Conservation (phyloP, 805 yeast genomes). For the Candida nemodendra region DNA sequence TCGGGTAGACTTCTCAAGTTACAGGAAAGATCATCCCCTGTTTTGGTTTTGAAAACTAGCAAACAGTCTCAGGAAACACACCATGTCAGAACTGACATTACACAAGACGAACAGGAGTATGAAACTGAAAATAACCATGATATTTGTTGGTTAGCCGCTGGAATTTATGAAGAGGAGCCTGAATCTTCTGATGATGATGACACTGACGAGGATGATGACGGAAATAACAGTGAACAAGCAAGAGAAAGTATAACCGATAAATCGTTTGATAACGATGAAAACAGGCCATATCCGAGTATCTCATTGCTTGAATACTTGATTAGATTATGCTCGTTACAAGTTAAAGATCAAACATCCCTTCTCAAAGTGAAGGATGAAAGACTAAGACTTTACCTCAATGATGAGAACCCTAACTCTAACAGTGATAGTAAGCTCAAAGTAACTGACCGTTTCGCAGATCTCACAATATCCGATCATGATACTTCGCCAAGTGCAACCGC, state of each 20-base stretch:
- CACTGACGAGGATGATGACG: conserved; percentile 21
- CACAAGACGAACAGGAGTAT: conserved; percentile 17
- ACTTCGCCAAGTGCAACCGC: too few species aligned
- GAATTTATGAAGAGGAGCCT: conserved; percentile 33
- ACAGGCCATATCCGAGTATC: conserved; percentile 28
- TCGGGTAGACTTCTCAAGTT: conserved; percentile 64
- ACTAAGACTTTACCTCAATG: conserved; percentile 56
- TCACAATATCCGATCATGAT: too few species aligned
- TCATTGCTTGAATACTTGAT: conserved; percentile 64
- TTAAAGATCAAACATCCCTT: conserved; percentile 53
- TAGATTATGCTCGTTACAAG: conserved; percentile 58
- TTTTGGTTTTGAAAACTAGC: conserved; percentile 56
- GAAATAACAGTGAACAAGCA: conserved; percentile 27
- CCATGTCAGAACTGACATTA: not conserved
- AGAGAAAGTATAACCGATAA: conserved; percentile 24
- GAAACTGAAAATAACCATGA: conserved; percentile 4
- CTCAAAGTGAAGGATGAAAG: conserved; percentile 64
- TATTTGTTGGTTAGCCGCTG: conserved; percentile 54
- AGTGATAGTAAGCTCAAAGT: conserved; percentile 1
- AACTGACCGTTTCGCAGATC: not conserved
- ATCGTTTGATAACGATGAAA: conserved; percentile 7
- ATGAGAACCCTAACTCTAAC: conserved; percentile 39
- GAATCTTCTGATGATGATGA: conserved; percentile 15
- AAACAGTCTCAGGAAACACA: too few species aligned
- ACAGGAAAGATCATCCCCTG: conserved; percentile 64